These are phyloP conservation scores for Phaeodactylum tricornutum DNA, from an alignment of 108 stramenopile species.

Conservation along the genomic window DNA sequence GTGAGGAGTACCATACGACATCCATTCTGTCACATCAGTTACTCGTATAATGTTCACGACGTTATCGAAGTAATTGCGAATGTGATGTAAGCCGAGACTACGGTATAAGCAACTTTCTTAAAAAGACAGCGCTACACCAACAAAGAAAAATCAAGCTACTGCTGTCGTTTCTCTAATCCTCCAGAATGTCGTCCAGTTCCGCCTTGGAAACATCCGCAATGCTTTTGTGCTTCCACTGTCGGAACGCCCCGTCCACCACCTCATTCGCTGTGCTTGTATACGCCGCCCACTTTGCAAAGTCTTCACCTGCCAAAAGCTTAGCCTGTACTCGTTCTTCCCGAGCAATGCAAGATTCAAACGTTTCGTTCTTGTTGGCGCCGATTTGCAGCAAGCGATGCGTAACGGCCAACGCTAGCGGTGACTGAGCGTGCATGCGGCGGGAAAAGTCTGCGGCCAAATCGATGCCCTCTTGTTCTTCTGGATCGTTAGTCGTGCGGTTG, in stretches of 20 bases:
- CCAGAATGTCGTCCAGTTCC: slow-evolving; percentile 55
- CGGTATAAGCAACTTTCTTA: no score
- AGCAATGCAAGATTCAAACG: slow-evolving; percentile 60
- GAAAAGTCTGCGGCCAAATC: slow-evolving; percentile 48
- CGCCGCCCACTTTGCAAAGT: slow-evolving; percentile 56
- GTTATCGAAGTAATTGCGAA: no score
- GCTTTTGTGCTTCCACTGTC: slow-evolving; percentile 50
- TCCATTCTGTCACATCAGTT: no score
- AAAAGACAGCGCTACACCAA: no score
- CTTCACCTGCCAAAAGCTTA: slow-evolving; percentile 33
- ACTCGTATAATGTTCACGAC: no score
- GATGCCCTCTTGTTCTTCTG: slow-evolving; percentile 41
- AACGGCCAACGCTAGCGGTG: slow-evolving; percentile 60
- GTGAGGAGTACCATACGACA: no score
- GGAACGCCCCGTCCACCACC: slow-evolving; percentile 17
- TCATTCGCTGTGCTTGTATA: slow-evolving; percentile 24
- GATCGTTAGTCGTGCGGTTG: slow-evolving; percentile 13
- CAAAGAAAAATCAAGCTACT: neutral
- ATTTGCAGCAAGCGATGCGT: slow-evolving; percentile 37
- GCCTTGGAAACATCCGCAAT: slow-evolving; percentile 56
- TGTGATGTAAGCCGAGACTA: no score
- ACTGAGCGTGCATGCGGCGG: slow-evolving; percentile 50
- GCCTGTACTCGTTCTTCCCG: slow-evolving; percentile 50
- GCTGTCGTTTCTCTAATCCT: no score
- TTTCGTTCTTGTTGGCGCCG: slow-evolving; percentile 30